Base-by-base conservation (phyloP, 148 eudicot species). In the Pouteria glomerata region DNA sequence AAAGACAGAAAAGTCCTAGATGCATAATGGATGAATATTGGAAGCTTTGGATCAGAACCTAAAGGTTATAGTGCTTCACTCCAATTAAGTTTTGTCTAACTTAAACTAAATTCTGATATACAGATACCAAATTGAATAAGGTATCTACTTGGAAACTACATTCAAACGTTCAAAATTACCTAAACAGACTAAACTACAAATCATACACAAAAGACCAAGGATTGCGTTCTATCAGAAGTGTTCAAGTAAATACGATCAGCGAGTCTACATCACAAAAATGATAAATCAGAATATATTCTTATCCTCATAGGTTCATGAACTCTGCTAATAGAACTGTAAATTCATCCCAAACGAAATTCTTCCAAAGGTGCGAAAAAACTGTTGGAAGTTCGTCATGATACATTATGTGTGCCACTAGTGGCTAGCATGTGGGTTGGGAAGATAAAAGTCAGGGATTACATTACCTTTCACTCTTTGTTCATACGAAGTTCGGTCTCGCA, bases 391-490 rank as follows among this genome's bases (percentile, higher is more conserved):
- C 21, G 29, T 15, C 24, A 39, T 35, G 47, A 11, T 23, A 39
- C 7, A 37, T 39, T 63, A n/a, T 24, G 44, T 10, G 4, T 16
- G 13, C 27, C 48, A 27, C 11, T n/a, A 63, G 6, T 37, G 47
- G 48, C 24, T 37, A 39, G 30, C 27, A 63, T n/a, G 21, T 23
- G n/a, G 23, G 8, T 11, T 3, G 14, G 64, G 48, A 39, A 21
- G 48, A 39, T 10, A 39, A 13, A 63, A 63, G 21, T 60, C 37
- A 35, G 23, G 24, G 64, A 60, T 31, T 29, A 23, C 6, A 31
- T 18, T 82, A 92, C 95, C 97, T 87, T 82, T 89, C 39, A 92
- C 95, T 82, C 75, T 77, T 76, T 78, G 80, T 53, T 92, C 92
- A 79, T 85, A 92, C 29, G 84, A 80, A 74, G 81, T 75, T 68